Percentiles rank a stretch among this genome's conserved stretches.
phyloP scores from a whole-genome alignment of 306 rosid species.

The Purshia tridentata region DNA sequence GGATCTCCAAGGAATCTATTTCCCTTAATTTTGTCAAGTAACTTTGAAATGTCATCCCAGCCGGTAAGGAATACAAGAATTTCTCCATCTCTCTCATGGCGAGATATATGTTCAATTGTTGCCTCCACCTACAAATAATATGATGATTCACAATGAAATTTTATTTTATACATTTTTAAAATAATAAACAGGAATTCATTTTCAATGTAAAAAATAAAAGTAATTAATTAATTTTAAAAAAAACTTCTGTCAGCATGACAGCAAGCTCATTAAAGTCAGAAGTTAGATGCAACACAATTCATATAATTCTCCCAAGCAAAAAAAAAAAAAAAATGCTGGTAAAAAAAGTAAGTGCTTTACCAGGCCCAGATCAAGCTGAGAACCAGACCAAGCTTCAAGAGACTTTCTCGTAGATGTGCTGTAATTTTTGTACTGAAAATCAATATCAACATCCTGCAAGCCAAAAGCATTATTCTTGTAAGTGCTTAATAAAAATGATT shows the following conservation, averaged over 20 bases:
- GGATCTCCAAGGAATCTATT: conserved; percentile 75
- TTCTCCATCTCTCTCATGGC: conserved; percentile 79
- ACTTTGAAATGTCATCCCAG: conserved; percentile 95
- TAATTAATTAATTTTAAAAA: background rate
- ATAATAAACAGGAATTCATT: background rate
- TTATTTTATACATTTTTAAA: background rate
- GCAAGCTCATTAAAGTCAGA: background rate
- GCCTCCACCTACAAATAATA: conserved; percentile 66
- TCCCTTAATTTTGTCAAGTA: conserved; percentile 70
- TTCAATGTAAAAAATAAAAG: background rate
- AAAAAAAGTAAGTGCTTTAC: conserved; percentile 40
- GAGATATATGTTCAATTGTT: conserved; percentile 71
- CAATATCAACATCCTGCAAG: conserved; percentile 72
- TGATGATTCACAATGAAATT: background rate
- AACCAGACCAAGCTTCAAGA: conserved; percentile 91
- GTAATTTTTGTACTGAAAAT: conserved; percentile 57
- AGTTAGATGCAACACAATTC: background rate
- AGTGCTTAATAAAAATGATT: background rate
- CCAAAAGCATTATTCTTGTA: conserved; percentile 17
- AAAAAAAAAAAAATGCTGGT: conserved; percentile 1
- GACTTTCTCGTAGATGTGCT: conserved; percentile 72
- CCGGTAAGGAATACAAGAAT: conserved; percentile 93
- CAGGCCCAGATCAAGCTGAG: conserved; percentile 87
- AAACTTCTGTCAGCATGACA: background rate
- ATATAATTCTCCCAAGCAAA: background rate